Percentiles rank a stretch among this genome's conserved stretches.
Conservation (phyloP, 2,329 filamentous ascomycete genomes). For the Colletotrichum abscissum region DNA sequence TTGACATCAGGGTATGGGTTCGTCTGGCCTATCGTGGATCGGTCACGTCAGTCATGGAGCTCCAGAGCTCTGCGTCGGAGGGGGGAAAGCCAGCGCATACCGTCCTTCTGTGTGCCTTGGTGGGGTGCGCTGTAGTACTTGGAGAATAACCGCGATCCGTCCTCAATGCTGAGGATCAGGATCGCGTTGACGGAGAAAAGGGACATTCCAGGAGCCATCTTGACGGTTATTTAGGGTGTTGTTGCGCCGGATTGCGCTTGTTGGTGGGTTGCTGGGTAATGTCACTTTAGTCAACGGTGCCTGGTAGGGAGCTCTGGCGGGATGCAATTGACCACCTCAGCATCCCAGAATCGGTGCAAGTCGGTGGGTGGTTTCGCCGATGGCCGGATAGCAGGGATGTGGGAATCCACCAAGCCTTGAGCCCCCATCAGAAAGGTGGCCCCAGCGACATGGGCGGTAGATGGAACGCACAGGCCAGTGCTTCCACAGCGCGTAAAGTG, state of each 20-base stretch:
- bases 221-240: conserved; percentile 36
- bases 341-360: conserved; percentile 29
- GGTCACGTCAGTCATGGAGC: conserved; percentile 4
- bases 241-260: conserved; percentile 31
- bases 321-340: conserved; percentile 36
- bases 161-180: conserved; percentile 84
- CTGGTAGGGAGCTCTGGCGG: conserved; percentile 27
- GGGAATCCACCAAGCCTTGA: not conserved
- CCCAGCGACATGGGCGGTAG: not conserved
- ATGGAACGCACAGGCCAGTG: conserved; percentile 20
- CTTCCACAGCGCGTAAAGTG: conserved; percentile 37
- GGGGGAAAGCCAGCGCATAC: conserved; percentile 36
- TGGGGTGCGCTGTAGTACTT: conserved; percentile 78
- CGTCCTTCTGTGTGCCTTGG: conserved; percentile 43
- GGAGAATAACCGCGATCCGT: conserved; percentile 90
- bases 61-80: conserved; percentile 12
- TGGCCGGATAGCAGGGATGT: conserved; percentile 21
- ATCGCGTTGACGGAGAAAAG: conserved; percentile 83
- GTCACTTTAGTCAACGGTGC: conserved; percentile 33
- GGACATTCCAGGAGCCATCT: conserved; percentile 80
- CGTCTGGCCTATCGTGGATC: not conserved
- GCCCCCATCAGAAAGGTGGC: not conserved
- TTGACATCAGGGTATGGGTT: conserved; percentile 86
- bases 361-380: conserved; percentile 36
- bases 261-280: conserved; percentile 13